Percentiles rank a stretch among this genome's conserved stretches.
These are phyloP conservation scores for Rhodocollybia butyracea DNA, from an alignment of 768 basidiomycete species.

Conservation along the genomic window DNA sequence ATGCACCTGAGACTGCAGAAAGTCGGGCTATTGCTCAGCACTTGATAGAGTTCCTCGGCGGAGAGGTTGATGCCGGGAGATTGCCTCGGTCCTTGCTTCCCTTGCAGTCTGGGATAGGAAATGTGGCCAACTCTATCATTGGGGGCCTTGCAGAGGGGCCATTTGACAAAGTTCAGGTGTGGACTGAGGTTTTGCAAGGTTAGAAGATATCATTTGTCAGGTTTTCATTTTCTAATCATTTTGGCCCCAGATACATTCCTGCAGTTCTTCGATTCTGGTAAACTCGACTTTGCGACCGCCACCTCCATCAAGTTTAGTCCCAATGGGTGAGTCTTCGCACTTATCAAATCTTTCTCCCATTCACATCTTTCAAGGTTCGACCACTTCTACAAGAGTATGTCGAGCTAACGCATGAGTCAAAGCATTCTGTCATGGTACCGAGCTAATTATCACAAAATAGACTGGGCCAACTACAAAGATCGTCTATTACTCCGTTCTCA, in stretches of 20 bases:
- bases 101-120: slow-evolving; percentile 45
- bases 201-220: background rate
- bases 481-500: slow-evolving; percentile 45
- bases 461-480: slow-evolving; percentile 45
- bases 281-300: slow-evolving; percentile 44
- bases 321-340: slow-evolving; percentile 28
- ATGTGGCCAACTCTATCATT: slow-evolving; percentile 48
- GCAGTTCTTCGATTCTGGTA: slow-evolving; percentile 44
- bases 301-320: slow-evolving; percentile 45
- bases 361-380: slow-evolving; percentile 30
- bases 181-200: slow-evolving; percentile 48
- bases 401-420: background rate
- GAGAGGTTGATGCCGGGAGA: slow-evolving; percentile 38
- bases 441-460: too few relatives aligned
- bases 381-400: slow-evolving; percentile 43
- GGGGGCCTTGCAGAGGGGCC: slow-evolving; percentile 46
- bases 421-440: background rate
- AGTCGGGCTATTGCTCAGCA: slow-evolving; percentile 39
- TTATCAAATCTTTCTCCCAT: background rate
- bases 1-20: slow-evolving; percentile 43
- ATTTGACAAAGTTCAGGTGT: slow-evolving; percentile 46
- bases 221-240: background rate
- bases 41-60: slow-evolving; percentile 40
- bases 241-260: slow-evolving; percentile 37
- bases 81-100: slow-evolving; percentile 40